phyloP scores from a whole-genome alignment of 2,329 filamentous ascomycete species.

The Claviceps sorghi region DNA sequence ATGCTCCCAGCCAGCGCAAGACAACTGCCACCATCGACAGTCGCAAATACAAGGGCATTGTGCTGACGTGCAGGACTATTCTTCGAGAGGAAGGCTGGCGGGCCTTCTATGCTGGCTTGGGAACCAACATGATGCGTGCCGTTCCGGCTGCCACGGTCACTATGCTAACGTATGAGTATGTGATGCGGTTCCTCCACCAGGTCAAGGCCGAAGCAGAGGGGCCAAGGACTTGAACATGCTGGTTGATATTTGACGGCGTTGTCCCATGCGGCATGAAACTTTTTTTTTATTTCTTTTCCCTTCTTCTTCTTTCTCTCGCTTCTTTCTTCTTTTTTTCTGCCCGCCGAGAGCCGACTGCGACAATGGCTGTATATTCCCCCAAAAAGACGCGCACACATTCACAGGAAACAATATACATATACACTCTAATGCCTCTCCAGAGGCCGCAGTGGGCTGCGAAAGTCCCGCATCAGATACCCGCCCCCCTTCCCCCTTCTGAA shows the following conservation, averaged over 20 bases:
- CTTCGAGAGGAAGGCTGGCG: constrained; percentile 85
- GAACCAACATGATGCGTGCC: constrained; percentile 92
- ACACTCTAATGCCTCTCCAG: background rate
- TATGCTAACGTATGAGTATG: constrained; percentile 89
- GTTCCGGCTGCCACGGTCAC: constrained; percentile 93
- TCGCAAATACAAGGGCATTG: constrained; percentile 60
- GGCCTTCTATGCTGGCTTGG: constrained; percentile 93
- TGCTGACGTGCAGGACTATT: constrained; percentile 73
- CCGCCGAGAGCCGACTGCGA: background rate
- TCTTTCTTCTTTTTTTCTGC: background rate
- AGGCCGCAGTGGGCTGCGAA: constrained; percentile 1
- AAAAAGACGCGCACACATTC: constrained; percentile 7
- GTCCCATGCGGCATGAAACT: background rate
- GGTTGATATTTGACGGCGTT: background rate
- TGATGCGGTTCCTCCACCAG: constrained; percentile 38
- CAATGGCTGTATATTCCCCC: background rate
- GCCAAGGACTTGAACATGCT: constrained; percentile 14
- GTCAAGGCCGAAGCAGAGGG: constrained; percentile 24
- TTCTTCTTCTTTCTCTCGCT: background rate
- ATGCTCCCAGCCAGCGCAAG: constrained; percentile 15
- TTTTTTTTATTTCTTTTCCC: background rate
- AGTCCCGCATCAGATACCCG: constrained; percentile 1
- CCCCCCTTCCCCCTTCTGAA: background rate
- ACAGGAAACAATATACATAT: background rate
- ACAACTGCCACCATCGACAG: constrained; percentile 12